Conservation (phyloP, 192 early-diverging fungal species). For the Mortierella claussenii region DNA sequence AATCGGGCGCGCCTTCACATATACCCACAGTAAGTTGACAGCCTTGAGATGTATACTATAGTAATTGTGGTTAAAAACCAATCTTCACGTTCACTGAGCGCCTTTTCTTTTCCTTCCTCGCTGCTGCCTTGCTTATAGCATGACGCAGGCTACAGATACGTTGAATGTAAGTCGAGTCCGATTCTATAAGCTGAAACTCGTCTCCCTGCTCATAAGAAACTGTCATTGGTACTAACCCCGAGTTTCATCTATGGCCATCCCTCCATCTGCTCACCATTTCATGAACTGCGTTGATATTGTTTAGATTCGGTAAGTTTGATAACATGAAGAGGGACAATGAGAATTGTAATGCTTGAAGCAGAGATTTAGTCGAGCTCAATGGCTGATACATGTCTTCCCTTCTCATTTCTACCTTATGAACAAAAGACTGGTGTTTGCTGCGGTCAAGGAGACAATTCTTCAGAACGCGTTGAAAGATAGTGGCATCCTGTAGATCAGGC, state of each 20-base stretch:
- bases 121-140: no score
- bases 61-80: no score
- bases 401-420: no score
- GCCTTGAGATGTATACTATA: no score
- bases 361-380: neutral
- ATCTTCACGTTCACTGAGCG: neutral
- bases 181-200: no score
- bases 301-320: slow-evolving; percentile 30
- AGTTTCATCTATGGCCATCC: no score
- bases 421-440: slow-evolving; percentile 91
- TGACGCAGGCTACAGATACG: slow-evolving; percentile 94
- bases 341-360: no score
- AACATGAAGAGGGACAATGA: no score
- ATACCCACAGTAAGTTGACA: slow-evolving; percentile 81
- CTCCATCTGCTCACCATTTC: no score
- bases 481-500: slow-evolving; percentile 69
- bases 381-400: neutral
- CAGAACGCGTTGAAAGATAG: slow-evolving; percentile 86
- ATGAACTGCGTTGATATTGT: neutral
- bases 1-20: slow-evolving; percentile 76
- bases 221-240: neutral
- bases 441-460: slow-evolving; percentile 92
- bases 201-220: neutral
- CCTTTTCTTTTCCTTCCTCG: slow-evolving; percentile 7
- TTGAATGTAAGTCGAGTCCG: slow-evolving; percentile 66